phyloP scores from a whole-genome alignment of 331 rosid genomes.

The Pyrus hybrid region DNA sequence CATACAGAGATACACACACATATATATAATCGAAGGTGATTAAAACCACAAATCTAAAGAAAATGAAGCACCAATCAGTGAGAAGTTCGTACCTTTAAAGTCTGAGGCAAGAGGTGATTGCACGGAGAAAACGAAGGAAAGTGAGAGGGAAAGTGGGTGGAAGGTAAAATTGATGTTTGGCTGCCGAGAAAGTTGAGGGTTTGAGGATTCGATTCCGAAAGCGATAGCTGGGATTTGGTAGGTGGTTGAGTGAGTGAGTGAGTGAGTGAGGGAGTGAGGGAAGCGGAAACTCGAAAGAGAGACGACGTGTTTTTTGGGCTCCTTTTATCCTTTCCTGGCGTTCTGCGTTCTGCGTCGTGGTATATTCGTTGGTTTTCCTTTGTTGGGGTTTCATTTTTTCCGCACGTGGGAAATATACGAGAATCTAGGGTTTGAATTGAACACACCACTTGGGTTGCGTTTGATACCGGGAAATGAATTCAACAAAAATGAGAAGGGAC shows the following conservation, averaged over 20 bases:
- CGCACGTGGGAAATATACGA: background rate
- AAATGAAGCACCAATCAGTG: background rate
- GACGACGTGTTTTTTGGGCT: background rate
- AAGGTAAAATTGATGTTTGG: background rate
- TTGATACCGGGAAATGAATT: too few relatives aligned
- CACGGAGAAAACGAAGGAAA: background rate
- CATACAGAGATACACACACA: background rate
- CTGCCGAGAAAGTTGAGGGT: background rate
- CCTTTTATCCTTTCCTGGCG: background rate
- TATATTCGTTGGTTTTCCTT: background rate
- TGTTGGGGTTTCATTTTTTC: background rate
- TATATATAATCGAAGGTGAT: background rate
- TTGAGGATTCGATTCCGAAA: background rate
- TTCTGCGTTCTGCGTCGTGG: background rate
- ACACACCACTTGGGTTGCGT: too few relatives aligned
- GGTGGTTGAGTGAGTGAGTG: background rate
- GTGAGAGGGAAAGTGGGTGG: background rate
- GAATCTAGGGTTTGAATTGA: too few relatives aligned
- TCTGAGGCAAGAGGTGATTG: background rate
- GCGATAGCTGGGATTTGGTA: background rate
- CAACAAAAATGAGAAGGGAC: too few relatives aligned
- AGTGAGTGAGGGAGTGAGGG: background rate
- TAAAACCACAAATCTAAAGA: background rate
- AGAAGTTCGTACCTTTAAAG: background rate
- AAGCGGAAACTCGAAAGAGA: slow-evolving; percentile 4